Percentiles rank a stretch among this genome's conserved stretches.
Conservation (phyloP, 208 protist species). For the Porcisia deanei region DNA sequence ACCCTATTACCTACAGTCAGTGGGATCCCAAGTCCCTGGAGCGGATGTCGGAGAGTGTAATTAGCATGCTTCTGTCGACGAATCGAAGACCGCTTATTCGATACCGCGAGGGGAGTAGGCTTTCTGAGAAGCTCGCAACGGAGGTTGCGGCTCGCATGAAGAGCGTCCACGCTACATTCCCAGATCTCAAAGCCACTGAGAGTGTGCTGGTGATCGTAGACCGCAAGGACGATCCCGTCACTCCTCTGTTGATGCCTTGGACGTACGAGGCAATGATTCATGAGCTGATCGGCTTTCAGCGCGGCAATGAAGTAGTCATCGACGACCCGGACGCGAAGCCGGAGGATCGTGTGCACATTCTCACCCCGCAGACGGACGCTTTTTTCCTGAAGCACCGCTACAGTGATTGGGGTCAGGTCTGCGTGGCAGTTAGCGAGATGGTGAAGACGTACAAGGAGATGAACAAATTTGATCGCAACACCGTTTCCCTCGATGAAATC, state of each 20-base stretch:
- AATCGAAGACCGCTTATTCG: conserved; percentile 86
- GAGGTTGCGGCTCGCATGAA: conserved; percentile 80
- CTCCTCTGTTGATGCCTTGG: conserved; percentile 98
- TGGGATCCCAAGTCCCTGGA: conserved; percentile 67
- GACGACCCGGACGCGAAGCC: conserved; percentile 73
- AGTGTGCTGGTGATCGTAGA: conserved; percentile 87
- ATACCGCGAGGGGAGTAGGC: conserved; percentile 66
- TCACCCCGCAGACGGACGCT: conserved; percentile 90
- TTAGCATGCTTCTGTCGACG: conserved; percentile 86
- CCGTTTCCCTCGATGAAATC: conserved; percentile 85
- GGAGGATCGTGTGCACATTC: conserved; percentile 75
- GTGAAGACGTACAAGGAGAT: conserved; percentile 95
- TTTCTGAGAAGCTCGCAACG: conserved; percentile 73
- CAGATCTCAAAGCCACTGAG: conserved; percentile 81
- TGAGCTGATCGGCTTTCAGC: conserved; percentile 96
- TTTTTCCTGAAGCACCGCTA: conserved; percentile 96
- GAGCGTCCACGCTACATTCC: conserved; percentile 83
- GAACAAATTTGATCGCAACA: conserved; percentile 82
- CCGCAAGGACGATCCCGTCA: conserved; percentile 95
- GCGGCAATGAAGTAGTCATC: conserved; percentile 90
- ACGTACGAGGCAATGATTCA: conserved; percentile 99
- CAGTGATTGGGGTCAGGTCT: conserved; percentile 98
- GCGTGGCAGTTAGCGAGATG: conserved; percentile 92
- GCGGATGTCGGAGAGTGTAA: conserved; percentile 76
- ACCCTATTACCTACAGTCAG: conserved; percentile 79